Percentiles rank a stretch among this genome's conserved stretches.
These are phyloP conservation scores for Solanum chiquidenum DNA, from an alignment of 257 asterid genomes.

Conservation along the genomic window DNA sequence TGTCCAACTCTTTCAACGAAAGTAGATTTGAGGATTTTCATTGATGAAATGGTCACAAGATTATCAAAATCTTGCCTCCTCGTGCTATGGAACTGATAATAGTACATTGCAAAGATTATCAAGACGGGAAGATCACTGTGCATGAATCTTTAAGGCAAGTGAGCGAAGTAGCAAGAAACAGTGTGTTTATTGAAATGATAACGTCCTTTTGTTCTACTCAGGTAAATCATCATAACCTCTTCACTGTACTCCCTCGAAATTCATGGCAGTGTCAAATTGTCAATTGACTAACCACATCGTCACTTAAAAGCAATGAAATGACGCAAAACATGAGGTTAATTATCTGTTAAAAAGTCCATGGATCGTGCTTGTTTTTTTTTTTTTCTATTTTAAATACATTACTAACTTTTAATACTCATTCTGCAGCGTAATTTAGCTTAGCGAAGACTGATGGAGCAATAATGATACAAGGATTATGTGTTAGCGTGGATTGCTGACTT, in stretches of 20 bases:
- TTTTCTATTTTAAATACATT: not conserved
- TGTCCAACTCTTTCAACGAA: not conserved
- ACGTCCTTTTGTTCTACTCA: not conserved
- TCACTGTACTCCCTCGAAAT: not conserved
- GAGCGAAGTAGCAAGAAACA: not conserved
- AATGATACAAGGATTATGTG: not conserved
- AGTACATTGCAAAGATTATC: not conserved
- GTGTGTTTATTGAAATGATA: not conserved
- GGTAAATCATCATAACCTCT: not conserved
- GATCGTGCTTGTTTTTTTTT: not conserved
- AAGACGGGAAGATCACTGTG: not conserved
- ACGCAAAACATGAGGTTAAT: not conserved
- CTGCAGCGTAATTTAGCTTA: not conserved
- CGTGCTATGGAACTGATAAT: not conserved
- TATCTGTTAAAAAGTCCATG: not conserved
- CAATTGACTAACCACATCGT: not conserved
- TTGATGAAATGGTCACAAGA: not conserved
- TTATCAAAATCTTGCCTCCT: not conserved
- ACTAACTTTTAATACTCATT: not conserved
- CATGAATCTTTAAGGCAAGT: not conserved
- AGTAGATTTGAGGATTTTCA: not conserved
- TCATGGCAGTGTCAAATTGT: not conserved
- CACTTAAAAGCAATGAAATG: not conserved
- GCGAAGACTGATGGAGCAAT: not conserved
- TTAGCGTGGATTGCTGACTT: not conserved